Base-by-base conservation (phyloP, 1,284 basidiomycete genomes). In the Calocybe gambosa region DNA sequence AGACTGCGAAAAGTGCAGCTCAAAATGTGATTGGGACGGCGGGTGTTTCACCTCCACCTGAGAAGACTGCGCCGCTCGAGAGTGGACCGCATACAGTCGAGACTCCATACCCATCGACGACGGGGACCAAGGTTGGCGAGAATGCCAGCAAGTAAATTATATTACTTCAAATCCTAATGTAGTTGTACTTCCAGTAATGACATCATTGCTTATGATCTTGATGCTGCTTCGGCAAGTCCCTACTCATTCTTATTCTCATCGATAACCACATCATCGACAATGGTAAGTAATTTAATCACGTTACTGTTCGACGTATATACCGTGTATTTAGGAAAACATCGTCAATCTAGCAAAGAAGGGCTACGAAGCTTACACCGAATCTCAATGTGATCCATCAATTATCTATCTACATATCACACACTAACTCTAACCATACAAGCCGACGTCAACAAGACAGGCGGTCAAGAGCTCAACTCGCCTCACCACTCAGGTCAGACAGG, bases 261-360 rank as follows among this genome's bases (percentile, higher is more conserved):
- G 5, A 50, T 48, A 47, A 44, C 47, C 38, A 41, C 40, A 10
- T 29, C 8, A 10, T 13, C n/a, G 47, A n/a, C 43, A 31, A 52
- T 52, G 44, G 52, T 58, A 44, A 20, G 16, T 33, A 35, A 29
- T 43, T 25, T 31, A 16, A 29, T 29, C 25, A 52, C n/a, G n/a
- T n/a, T n/a, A n/a, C n/a, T n/a, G n/a, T n/a, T n/a, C n/a, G n/a
- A n/a, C n/a, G n/a, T n/a, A n/a, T n/a, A n/a, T n/a, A n/a, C n/a
- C n/a, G n/a, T n/a, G n/a, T n/a, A 43, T 1, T 26, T 25, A 85
- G 85, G 82, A 86, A 47, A 70, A 59, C 47, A 74, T 88, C 51
- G 70, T 86, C 31, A 77, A 76, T 52, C 60, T 89, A 53, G 85
- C 83, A 10, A 82, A 86, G 64, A 60, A 86, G 61, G 79, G 81